Evolutionary conservation across 2,329 filamentous ascomycete genomes (phyloP).

Genomic region (Fusarium proliferatum): DNA sequence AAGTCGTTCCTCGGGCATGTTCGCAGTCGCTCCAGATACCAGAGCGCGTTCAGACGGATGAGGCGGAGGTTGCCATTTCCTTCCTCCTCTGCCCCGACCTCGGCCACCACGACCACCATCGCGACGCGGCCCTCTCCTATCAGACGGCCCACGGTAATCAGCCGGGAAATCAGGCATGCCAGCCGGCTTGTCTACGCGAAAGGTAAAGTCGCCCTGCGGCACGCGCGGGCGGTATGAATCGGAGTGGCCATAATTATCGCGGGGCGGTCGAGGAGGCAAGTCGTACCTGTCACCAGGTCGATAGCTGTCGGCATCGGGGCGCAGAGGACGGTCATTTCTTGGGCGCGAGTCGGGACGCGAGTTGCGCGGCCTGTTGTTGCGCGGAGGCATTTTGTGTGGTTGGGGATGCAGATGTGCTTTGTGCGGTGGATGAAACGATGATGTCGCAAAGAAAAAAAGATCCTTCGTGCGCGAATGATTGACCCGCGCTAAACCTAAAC

Average conservation of each 20-base stretch:
- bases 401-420: neutral
- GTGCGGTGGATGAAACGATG: slow-evolving; percentile 12
- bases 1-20: slow-evolving; percentile 59
- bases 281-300: slow-evolving; percentile 44
- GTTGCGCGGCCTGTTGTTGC: slow-evolving; percentile 28
- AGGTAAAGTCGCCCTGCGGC: slow-evolving; percentile 65
- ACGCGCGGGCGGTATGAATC: slow-evolving; percentile 48
- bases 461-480: slow-evolving; percentile 14
- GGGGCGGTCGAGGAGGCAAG: slow-evolving; percentile 25
- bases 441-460: slow-evolving; percentile 39
- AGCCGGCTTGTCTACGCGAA: slow-evolving; percentile 63
- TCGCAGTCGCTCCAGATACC: slow-evolving; percentile 56
- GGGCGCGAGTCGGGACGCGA: slow-evolving; percentile 24
- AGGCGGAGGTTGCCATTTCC: slow-evolving; percentile 54
- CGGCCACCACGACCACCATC: slow-evolving; percentile 43
- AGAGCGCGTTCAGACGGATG: slow-evolving; percentile 62
- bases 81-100: slow-evolving; percentile 42
- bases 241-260: slow-evolving; percentile 36
- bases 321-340: slow-evolving; percentile 32
- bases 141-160: slow-evolving; percentile 30
- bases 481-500: slow-evolving; percentile 14
- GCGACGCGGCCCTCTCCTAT: slow-evolving; percentile 38
- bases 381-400: slow-evolving; percentile 21
- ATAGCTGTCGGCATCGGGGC: slow-evolving; percentile 46
- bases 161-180: slow-evolving; percentile 55